Conservation (phyloP, 768 basidiomycete genomes). For the Phanerodontia chrysosporium region DNA sequence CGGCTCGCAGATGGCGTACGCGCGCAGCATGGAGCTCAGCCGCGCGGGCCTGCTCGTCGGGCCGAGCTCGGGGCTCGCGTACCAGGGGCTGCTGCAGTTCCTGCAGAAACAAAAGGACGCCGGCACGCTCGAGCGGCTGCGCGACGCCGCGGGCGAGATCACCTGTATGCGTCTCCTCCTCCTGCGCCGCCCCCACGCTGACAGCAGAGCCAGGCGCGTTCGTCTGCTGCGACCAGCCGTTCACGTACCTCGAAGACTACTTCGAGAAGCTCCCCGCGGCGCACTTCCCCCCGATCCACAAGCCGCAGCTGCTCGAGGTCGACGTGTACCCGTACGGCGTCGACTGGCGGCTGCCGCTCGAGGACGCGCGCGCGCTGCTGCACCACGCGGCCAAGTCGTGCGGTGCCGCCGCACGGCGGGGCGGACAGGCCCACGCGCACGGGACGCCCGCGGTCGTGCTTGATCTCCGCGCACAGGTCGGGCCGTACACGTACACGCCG, state of each 20-base stretch:
- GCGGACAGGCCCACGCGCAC: no score
- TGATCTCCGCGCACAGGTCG: neutral
- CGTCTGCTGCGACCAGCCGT: neutral
- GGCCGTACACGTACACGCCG: neutral
- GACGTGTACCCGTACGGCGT: neutral
- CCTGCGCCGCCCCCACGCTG: neutral
- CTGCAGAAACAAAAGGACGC: neutral
- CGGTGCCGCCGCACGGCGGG: no score
- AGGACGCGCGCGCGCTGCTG: neutral
- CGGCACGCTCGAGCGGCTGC: neutral
- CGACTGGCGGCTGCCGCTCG: neutral
- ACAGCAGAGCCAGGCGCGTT: neutral
- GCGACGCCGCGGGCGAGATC: neutral
- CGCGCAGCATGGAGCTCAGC: neutral
- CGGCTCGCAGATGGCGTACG: neutral
- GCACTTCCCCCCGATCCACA: neutral
- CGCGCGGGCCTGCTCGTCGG: neutral
- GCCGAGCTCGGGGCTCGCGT: neutral
- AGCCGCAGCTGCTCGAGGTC: neutral
- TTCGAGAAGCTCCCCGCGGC: neutral
- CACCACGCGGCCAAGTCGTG: neutral
- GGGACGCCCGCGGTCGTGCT: neutral
- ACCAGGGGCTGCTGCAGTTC: neutral
- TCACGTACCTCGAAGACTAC: neutral
- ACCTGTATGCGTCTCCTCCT: neutral